These are phyloP conservation scores for Hypoxylon sp. DNA, from an alignment of 2,329 filamentous ascomycete genomes.

Conservation along the genomic window DNA sequence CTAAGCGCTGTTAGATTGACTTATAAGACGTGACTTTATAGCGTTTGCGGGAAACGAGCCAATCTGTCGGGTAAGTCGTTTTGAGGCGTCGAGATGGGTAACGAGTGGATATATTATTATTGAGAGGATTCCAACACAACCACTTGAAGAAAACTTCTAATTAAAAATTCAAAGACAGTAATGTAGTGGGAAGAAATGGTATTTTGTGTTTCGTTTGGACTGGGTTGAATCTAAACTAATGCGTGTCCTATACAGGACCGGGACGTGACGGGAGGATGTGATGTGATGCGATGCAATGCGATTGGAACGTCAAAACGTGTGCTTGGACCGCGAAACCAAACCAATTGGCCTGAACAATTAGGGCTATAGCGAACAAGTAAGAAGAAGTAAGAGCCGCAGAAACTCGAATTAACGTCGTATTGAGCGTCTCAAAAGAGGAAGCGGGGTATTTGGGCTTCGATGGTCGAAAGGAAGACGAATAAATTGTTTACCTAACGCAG, in stretches of 20 bases:
- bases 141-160: not conserved
- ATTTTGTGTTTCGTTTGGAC: slow-evolving; percentile 20
- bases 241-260: slow-evolving; percentile 14
- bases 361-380: slow-evolving; percentile 6
- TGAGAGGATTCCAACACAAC: slow-evolving; percentile 5
- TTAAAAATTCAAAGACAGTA: not conserved
- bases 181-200: slow-evolving; percentile 4
- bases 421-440: slow-evolving; percentile 26
- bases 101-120: not conserved
- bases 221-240: slow-evolving; percentile 18
- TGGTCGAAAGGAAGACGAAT: not conserved
- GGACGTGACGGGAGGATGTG: slow-evolving; percentile 21
- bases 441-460: slow-evolving; percentile 7
- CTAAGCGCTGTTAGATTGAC: slow-evolving; percentile 31
- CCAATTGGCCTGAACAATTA: slow-evolving; percentile 10
- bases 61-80: slow-evolving; percentile 21
- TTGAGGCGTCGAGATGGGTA: not conserved
- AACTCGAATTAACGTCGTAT: slow-evolving; percentile 22
- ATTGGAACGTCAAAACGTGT: slow-evolving; percentile 41
- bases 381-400: slow-evolving; percentile 13
- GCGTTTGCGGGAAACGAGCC: slow-evolving; percentile 26
- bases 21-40: slow-evolving; percentile 37
- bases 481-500: slow-evolving; percentile 3
- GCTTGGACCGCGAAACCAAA: slow-evolving; percentile 40
- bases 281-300: slow-evolving; percentile 29